Evolutionary conservation across 2,329 filamentous ascomycete genomes (phyloP).

Genomic region (Colletotrichum gloeosporioides): DNA sequence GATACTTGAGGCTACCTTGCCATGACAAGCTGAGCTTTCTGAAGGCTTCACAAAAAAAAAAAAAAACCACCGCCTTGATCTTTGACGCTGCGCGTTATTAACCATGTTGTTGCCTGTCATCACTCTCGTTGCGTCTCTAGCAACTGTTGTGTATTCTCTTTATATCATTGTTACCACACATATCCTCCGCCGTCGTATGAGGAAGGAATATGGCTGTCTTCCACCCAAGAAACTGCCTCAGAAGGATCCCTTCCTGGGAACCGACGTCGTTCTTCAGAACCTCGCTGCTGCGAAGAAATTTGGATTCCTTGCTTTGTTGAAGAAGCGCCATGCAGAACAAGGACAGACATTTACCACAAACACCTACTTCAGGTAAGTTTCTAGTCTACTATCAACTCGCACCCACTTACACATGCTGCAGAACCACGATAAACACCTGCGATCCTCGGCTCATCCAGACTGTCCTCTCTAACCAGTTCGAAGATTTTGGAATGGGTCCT

Average conservation of each 20-base stretch:
- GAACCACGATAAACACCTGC: conserved; percentile 27
- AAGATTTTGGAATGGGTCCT: conserved; percentile 50
- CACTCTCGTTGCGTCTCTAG: background rate
- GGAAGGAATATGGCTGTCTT: background rate
- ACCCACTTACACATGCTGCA: background rate
- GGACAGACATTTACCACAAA: conserved; percentile 8
- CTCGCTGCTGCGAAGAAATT: conserved; percentile 1
- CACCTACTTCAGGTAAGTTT: background rate
- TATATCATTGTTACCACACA: conserved; percentile 2
- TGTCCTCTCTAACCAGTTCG: conserved; percentile 56
- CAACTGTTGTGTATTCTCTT: background rate
- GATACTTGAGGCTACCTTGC: background rate
- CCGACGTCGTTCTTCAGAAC: background rate
- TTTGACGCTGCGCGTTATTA: background rate
- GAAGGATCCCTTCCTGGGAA: background rate
- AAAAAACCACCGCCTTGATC: background rate
- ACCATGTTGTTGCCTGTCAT: background rate
- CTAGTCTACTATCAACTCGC: background rate
- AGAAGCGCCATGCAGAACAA: background rate
- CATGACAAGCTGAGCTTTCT: background rate
- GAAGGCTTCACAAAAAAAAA: background rate
- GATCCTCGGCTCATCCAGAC: conserved; percentile 61
- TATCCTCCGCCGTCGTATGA: conserved; percentile 4
- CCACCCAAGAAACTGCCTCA: conserved; percentile 1
- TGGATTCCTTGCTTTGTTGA: background rate